A percentile compares a stretch with the other conserved stretches of the same genome.
Conservation (phyloP, 306 rosid species). For the Prunus mume region DNA sequence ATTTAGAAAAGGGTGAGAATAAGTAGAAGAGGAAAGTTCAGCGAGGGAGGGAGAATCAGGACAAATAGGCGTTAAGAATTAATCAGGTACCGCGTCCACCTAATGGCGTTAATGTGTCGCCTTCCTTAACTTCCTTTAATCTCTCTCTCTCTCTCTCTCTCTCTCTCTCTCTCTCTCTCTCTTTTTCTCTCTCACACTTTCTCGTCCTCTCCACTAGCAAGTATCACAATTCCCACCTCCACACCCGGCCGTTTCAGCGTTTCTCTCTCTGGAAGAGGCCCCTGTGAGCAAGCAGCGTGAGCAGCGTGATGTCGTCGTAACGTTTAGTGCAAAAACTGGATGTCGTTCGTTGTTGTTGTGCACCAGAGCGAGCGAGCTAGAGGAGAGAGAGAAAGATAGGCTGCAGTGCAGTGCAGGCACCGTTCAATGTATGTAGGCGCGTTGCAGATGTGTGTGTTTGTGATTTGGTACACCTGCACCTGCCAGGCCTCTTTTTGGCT, state of each 20-base stretch:
- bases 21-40: background rate
- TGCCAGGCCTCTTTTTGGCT: constrained; percentile 4
- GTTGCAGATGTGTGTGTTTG: background rate
- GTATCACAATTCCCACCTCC: constrained; percentile 16
- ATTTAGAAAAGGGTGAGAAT: background rate
- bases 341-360: too few relatives aligned
- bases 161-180: background rate
- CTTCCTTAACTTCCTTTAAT: background rate
- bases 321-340: background rate
- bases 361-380: background rate
- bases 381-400: constrained; percentile 1
- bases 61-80: constrained; percentile 18
- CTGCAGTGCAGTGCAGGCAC: background rate
- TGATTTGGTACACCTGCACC: constrained; percentile 22
- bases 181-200: background rate
- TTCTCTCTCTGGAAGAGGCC: background rate
- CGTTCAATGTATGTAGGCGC: background rate
- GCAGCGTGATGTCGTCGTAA: background rate
- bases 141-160: constrained; percentile 5
- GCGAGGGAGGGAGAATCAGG: background rate
- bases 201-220: constrained; percentile 11
- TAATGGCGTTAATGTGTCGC: background rate
- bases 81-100: constrained; percentile 16
- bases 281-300: background rate
- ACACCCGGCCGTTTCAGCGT: constrained; percentile 1